Evolutionary conservation across 768 basidiomycete genomes (phyloP).

Genomic region (Suillus subaureus): DNA sequence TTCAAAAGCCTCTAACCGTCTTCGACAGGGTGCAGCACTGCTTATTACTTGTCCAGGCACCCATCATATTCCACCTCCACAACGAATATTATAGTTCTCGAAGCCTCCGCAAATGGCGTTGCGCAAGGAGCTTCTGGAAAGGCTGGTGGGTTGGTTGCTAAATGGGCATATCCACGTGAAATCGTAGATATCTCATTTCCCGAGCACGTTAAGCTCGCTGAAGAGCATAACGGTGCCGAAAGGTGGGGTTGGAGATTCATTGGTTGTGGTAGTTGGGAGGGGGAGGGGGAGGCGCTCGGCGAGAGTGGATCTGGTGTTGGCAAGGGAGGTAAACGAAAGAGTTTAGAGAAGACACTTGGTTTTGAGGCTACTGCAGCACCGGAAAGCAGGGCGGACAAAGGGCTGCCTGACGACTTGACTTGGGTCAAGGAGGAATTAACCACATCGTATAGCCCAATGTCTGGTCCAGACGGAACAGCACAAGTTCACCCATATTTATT

Average conservation of each 20-base stretch:
- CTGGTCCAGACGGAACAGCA: slow-evolving; percentile 54
- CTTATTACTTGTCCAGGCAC: slow-evolving; percentile 75
- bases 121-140: slow-evolving; percentile 86
- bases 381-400: slow-evolving; percentile 29
- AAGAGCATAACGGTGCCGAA: slow-evolving; percentile 64
- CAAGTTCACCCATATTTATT: slow-evolving; percentile 80
- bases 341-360: slow-evolving; percentile 58
- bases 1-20: not conserved
- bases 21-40: slow-evolving; percentile 55
- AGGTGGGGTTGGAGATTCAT: slow-evolving; percentile 88
- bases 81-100: slow-evolving; percentile 61
- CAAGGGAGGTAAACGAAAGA: slow-evolving; percentile 41
- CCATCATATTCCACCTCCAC: slow-evolving; percentile 43
- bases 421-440: slow-evolving; percentile 64
- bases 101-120: slow-evolving; percentile 65
- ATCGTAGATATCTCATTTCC: slow-evolving; percentile 64
- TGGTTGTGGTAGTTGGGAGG: slow-evolving; percentile 72
- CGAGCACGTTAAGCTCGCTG: slow-evolving; percentile 74
- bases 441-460: slow-evolving; percentile 61
- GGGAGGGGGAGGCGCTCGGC: slow-evolving; percentile 47
- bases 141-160: slow-evolving; percentile 82
- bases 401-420: slow-evolving; percentile 51
- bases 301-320: slow-evolving; percentile 28
- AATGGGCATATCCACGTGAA: slow-evolving; percentile 80
- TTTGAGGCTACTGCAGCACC: slow-evolving; percentile 25